Conservation (phyloP, 208 protist species). For the Vickermania spadyakhi region DNA sequence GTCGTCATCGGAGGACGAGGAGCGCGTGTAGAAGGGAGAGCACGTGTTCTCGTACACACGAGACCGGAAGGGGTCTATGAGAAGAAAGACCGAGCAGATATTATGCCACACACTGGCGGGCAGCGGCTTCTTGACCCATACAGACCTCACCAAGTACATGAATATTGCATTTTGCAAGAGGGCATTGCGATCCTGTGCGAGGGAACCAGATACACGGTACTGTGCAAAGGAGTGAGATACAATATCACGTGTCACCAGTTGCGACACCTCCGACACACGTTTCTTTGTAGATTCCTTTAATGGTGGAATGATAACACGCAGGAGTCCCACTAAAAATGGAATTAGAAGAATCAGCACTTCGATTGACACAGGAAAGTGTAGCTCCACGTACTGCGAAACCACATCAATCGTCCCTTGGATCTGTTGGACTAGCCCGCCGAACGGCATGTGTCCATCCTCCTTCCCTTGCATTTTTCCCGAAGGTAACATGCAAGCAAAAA, state of each 20-base stretch:
- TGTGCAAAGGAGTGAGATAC: background rate
- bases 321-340: conserved; percentile 12
- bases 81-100: conserved; percentile 30
- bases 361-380: background rate
- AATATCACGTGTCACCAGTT: background rate
- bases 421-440: background rate
- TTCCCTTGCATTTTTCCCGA: no score
- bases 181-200: conserved; percentile 31
- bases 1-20: conserved; percentile 11
- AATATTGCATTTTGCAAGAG: conserved; percentile 64
- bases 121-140: conserved; percentile 22
- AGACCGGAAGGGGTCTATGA: conserved; percentile 49
- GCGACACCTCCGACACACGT: background rate
- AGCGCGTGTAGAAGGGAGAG: conserved; percentile 32
- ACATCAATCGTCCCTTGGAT: background rate
- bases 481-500: no score
- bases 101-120: conserved; percentile 20
- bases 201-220: conserved; percentile 9
- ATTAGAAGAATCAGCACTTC: conserved; percentile 11
- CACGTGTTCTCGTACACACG: conserved; percentile 18
- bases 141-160: conserved; percentile 32
- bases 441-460: background rate
- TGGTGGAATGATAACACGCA: conserved; percentile 13
- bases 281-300: conserved; percentile 7
- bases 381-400: background rate